phyloP scores from a whole-genome alignment of 805 yeast species.

The Candida hispaniensis region DNA sequence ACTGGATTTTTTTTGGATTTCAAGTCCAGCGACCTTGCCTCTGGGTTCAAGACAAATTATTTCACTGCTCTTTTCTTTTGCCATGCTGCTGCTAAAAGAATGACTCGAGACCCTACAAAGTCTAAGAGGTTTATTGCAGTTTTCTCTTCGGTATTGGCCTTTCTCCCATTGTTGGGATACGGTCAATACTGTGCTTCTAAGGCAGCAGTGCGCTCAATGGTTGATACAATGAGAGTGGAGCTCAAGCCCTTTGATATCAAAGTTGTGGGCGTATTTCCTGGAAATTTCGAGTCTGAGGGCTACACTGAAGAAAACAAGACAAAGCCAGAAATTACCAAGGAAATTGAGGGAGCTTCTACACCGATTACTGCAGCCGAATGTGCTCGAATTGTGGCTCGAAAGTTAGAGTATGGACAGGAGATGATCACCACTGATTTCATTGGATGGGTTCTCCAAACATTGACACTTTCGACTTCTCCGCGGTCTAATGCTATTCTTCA shows the following conservation, averaged over 20 bases:
- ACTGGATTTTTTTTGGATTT: conserved; percentile 72
- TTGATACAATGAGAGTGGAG: conserved; percentile 76
- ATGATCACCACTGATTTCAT: conserved; percentile 71
- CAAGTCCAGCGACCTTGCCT: conserved; percentile 43
- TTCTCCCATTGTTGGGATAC: conserved; percentile 86
- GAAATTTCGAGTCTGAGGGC: conserved; percentile 86
- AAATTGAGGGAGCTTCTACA: conserved; percentile 73
- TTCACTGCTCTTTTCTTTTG: conserved; percentile 58
- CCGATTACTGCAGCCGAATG: conserved; percentile 61
- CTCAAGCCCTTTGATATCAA: conserved; percentile 47
- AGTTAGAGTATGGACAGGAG: conserved; percentile 54
- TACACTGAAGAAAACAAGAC: conserved; percentile 66
- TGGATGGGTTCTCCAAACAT: conserved; percentile 68
- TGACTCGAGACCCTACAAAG: conserved; percentile 25
- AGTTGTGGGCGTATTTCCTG: conserved; percentile 73
- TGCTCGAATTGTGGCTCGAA: conserved; percentile 46
- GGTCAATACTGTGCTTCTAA: conserved; percentile 84
- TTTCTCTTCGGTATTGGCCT: conserved; percentile 69
- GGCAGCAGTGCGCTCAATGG: conserved; percentile 66
- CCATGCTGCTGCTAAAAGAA: conserved; percentile 41
- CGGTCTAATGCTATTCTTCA: conserved; percentile 47
- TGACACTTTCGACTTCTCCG: conserved; percentile 61
- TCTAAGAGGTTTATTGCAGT: conserved; percentile 43
- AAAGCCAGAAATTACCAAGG: conserved; percentile 73
- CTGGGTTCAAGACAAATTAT: conserved; percentile 62